A percentile compares a stretch with the other conserved stretches of the same genome.
Conservation (phyloP, 768 basidiomycete genomes). For the Cyclocybe aegerita region DNA sequence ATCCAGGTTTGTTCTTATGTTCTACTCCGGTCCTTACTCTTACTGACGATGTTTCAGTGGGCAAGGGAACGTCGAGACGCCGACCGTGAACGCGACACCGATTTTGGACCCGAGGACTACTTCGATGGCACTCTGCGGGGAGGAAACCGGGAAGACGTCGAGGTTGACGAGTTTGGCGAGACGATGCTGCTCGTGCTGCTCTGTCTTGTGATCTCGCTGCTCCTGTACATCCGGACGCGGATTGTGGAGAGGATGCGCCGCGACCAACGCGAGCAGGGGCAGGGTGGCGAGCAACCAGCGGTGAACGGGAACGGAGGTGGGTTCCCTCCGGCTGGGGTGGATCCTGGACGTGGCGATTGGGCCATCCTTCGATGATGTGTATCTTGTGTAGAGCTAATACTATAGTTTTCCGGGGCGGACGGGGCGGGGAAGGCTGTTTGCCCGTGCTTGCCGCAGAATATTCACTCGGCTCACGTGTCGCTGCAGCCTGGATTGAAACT, state of each 20-base stretch:
- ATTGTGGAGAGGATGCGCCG: constrained; percentile 72
- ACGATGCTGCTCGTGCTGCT: constrained; percentile 76
- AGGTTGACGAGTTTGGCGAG: constrained; percentile 71
- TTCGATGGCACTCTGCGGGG: constrained; percentile 67
- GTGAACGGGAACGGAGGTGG: constrained; percentile 42
- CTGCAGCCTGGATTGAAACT: no score
- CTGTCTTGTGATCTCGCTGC: constrained; percentile 68
- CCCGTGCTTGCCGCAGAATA: constrained; percentile 6
- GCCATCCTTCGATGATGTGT: constrained; percentile 50
- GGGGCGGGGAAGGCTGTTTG: constrained; percentile 6
- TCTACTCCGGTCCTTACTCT: background rate
- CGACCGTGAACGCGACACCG: constrained; percentile 70
- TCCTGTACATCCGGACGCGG: constrained; percentile 79
- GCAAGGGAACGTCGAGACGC: constrained; percentile 71
- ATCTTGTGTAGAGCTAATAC: constrained; percentile 13
- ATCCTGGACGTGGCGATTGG: constrained; percentile 68
- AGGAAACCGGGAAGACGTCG: constrained; percentile 60
- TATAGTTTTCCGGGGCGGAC: background rate
- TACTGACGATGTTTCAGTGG: constrained; percentile 47
- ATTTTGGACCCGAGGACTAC: constrained; percentile 82
- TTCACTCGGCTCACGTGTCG: constrained; percentile 1
- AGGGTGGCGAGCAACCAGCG: constrained; percentile 39
- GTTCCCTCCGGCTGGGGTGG: constrained; percentile 58
- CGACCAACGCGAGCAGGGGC: constrained; percentile 53
- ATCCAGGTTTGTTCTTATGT: constrained; percentile 51